Evolutionary conservation across 1,284 basidiomycete species (phyloP), one percentile per base, ranked within the genome.

Genomic region (Cutaneotrichosporon sp.): DNA sequence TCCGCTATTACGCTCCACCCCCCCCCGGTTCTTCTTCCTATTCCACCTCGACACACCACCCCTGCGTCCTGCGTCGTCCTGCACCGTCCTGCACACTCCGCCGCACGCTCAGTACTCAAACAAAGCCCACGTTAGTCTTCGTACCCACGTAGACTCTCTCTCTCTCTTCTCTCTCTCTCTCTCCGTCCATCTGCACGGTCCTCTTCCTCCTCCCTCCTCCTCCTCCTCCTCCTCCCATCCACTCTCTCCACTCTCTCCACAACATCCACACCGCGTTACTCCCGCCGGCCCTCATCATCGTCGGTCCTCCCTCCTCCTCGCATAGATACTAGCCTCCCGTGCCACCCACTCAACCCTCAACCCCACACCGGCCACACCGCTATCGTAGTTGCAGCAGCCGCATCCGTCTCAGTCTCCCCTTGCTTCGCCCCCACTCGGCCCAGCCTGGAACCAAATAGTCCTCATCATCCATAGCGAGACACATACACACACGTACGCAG

Each of bases 381-480:
- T 49, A 35, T 32, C 32, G 26, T 31, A 19, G 31, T 35, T 20
- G 19, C 37, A 38, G 32, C 35, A 24, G 24, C 20, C 35, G 24
- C 24, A 17, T 41, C 48, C 25, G 27, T 37, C n/a, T n/a, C n/a
- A n/a, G n/a, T n/a, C n/a, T n/a, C n/a, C n/a, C n/a, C n/a, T n/a
- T n/a, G n/a, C n/a, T n/a, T n/a, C n/a, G n/a, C n/a, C n/a, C n/a
- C n/a, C n/a, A n/a, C n/a, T n/a, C n/a, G n/a, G n/a, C n/a, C n/a
- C n/a, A n/a, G n/a, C 49, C 49, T 51, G 49, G 49, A 51, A 51
- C 49, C 49, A 51, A 51, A 51, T 43, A 51, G 38, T 11, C 27
- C n/a, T n/a, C n/a, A n/a, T n/a, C n/a, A n/a, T n/a, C n/a, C n/a
- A n/a, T n/a, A n/a, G n/a, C n/a, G n/a, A n/a, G n/a, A n/a, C n/a